These are phyloP conservation scores for Pyrenophora graminea DNA, from an alignment of 2,329 filamentous ascomycete genomes.

Conservation along the genomic window DNA sequence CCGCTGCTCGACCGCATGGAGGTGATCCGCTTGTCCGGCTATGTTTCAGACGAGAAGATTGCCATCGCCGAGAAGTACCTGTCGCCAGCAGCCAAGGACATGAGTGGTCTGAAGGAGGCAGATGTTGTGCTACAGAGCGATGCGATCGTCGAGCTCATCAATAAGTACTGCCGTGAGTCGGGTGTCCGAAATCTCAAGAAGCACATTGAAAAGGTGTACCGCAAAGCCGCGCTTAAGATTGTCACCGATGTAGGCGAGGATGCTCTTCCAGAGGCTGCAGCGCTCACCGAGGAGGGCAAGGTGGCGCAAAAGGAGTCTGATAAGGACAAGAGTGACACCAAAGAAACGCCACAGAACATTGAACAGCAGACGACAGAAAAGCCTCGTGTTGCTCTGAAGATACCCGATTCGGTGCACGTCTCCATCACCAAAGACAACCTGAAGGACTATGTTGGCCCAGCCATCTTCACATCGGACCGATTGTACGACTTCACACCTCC, in stretches of 20 bases:
- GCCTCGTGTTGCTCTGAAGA: conserved; percentile 76
- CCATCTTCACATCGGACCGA: conserved; percentile 92
- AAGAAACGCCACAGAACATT: conserved; percentile 63
- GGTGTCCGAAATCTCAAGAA: conserved; percentile 98
- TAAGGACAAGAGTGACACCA: conserved; percentile 67
- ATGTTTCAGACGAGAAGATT: conserved; percentile 98
- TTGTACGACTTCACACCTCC: conserved; percentile 92
- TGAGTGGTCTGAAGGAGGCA: conserved; percentile 86
- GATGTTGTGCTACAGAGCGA: conserved; percentile 85
- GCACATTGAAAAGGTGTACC: conserved; percentile 98
- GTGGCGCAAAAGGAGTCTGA: conserved; percentile 71
- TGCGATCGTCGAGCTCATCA: conserved; percentile 95
- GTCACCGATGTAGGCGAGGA: conserved; percentile 92
- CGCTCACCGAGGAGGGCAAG: conserved; percentile 84
- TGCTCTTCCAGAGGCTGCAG: conserved; percentile 76
- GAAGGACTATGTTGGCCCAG: conserved; percentile 95
- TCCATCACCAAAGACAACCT: conserved; percentile 85
- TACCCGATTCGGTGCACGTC: conserved; percentile 86
- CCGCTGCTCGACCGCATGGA: conserved; percentile 97
- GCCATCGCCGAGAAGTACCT: conserved; percentile 94
- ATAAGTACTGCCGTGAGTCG: conserved; percentile 96
- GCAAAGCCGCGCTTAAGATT: conserved; percentile 96
- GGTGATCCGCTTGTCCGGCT: conserved; percentile 92
- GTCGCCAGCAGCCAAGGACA: conserved; percentile 89
- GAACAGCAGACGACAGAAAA: conserved; percentile 64